Conservation (phyloP, 495 filamentous ascomycete species). For the Penicillium atrosanguineum region DNA sequence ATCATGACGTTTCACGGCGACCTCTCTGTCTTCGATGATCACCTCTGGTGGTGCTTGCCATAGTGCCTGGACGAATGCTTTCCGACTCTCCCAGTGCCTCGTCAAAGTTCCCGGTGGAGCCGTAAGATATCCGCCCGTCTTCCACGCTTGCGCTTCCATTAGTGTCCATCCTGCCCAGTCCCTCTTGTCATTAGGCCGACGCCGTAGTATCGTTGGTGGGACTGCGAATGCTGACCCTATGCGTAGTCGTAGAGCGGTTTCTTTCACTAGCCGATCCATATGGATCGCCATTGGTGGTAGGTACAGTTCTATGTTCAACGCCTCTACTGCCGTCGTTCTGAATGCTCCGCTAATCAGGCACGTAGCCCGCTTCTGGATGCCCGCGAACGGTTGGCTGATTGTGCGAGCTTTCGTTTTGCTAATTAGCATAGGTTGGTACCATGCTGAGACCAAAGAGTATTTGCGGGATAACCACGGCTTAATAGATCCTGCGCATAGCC, state of each 20-base stretch:
- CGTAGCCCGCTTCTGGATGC: slow-evolving; percentile 1
- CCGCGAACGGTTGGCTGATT: slow-evolving; percentile 2
- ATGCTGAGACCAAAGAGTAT: slow-evolving; percentile 4
- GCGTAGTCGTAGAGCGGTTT: slow-evolving; percentile 5
- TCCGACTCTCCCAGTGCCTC: slow-evolving; percentile 7
- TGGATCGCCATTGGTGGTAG: slow-evolving; percentile 9
- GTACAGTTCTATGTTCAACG: slow-evolving; percentile 8
- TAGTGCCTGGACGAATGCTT: slow-evolving; percentile 15
- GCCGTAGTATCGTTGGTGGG: background rate
- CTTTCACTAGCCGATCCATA: slow-evolving; percentile 3
- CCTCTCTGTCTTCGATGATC: slow-evolving; percentile 11
- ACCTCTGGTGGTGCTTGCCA: slow-evolving; percentile 15
- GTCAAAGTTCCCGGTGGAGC: background rate
- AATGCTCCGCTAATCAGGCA: slow-evolving; percentile 13
- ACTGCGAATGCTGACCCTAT: slow-evolving; percentile 5
- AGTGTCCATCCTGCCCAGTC: slow-evolving; percentile 6
- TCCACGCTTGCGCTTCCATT: slow-evolving; percentile 15
- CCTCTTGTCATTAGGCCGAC: background rate
- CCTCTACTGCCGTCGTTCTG: slow-evolving; percentile 7
- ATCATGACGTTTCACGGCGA: background rate
- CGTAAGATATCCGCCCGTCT: slow-evolving; percentile 9
- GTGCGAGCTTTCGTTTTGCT: background rate
- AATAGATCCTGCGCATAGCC: slow-evolving; percentile 5
- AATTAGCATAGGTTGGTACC: background rate
- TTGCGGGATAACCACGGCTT: slow-evolving; percentile 9